Conservation (phyloP, 768 basidiomycete genomes). For the Boletales sp. region DNA sequence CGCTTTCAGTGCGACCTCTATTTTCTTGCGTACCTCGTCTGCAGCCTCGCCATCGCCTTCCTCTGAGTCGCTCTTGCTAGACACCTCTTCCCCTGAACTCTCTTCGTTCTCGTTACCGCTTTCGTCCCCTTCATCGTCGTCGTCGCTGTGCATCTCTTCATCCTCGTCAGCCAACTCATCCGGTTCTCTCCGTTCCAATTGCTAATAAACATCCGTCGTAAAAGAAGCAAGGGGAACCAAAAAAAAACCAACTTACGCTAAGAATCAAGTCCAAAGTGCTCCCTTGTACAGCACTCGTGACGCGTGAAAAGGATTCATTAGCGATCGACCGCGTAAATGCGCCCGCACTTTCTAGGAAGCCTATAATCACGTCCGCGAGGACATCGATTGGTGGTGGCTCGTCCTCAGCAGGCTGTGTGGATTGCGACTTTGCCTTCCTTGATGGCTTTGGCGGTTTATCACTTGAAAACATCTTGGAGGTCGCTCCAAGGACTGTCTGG, state of each 20-base stretch:
- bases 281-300: slow-evolving; percentile 62
- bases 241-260: slow-evolving; percentile 47
- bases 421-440: slow-evolving; percentile 31
- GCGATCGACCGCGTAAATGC: slow-evolving; percentile 77
- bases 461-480: slow-evolving; percentile 48
- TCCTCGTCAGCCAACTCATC: slow-evolving; percentile 44
- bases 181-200: slow-evolving; percentile 75
- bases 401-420: slow-evolving; percentile 10
- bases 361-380: slow-evolving; percentile 86
- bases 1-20: slow-evolving; percentile 57
- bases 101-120: slow-evolving; percentile 32
- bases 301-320: slow-evolving; percentile 72
- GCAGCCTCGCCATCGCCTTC: slow-evolving; percentile 47
- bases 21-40: slow-evolving; percentile 61
- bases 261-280: slow-evolving; percentile 80
- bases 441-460: slow-evolving; percentile 38
- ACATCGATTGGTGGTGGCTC: slow-evolving; percentile 71
- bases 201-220: slow-evolving; percentile 44
- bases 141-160: slow-evolving; percentile 40
- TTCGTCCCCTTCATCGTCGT: not conserved
- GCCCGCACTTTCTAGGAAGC: slow-evolving; percentile 80
- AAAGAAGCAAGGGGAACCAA: not conserved
- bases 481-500: slow-evolving; percentile 61
- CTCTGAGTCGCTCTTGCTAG: slow-evolving; percentile 36
- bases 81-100: slow-evolving; percentile 29